These are phyloP conservation scores for Dryas alaskensis DNA, from an alignment of 306 rosid genomes.

Conservation along the genomic window DNA sequence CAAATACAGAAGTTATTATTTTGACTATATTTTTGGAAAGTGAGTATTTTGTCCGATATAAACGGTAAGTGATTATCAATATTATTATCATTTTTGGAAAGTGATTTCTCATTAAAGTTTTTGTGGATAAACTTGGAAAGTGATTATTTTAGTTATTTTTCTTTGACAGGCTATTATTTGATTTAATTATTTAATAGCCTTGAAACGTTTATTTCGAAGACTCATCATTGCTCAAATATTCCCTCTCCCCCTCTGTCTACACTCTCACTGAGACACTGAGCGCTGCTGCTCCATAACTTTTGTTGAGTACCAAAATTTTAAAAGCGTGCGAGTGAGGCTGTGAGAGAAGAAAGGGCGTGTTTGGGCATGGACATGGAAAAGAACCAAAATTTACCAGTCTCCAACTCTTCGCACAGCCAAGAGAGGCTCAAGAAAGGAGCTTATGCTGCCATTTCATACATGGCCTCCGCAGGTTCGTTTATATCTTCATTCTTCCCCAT, in stretches of 20 bases:
- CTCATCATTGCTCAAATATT: too few relatives aligned
- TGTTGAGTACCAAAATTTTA: not conserved
- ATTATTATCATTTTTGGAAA: too few relatives aligned
- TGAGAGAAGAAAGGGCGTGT: not conserved
- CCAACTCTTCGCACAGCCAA: slow-evolving; percentile 13
- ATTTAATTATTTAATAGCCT: too few relatives aligned
- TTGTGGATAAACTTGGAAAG: too few relatives aligned
- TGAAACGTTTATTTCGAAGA: too few relatives aligned
- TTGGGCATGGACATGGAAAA: slow-evolving; percentile 34
- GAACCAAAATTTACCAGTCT: slow-evolving; percentile 35
- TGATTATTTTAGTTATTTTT: too few relatives aligned
- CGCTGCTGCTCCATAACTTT: not conserved
- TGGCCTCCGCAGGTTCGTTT: slow-evolving; percentile 61
- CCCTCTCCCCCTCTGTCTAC: not conserved
- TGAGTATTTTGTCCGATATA: too few relatives aligned
- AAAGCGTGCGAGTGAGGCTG: not conserved
- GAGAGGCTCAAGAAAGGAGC: slow-evolving; percentile 46
- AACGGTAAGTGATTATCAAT: too few relatives aligned
- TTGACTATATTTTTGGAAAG: too few relatives aligned
- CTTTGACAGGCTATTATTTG: too few relatives aligned
- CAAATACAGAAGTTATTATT: too few relatives aligned
- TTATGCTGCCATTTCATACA: slow-evolving; percentile 62
- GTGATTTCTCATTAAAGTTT: too few relatives aligned
- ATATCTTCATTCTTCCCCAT: not conserved
- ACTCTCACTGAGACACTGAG: not conserved